A percentile compares a stretch with the other conserved stretches of the same genome.
These are phyloP conservation scores for Aspergillus unguis DNA, from an alignment of 2,329 filamentous ascomycete genomes.

Conservation along the genomic window DNA sequence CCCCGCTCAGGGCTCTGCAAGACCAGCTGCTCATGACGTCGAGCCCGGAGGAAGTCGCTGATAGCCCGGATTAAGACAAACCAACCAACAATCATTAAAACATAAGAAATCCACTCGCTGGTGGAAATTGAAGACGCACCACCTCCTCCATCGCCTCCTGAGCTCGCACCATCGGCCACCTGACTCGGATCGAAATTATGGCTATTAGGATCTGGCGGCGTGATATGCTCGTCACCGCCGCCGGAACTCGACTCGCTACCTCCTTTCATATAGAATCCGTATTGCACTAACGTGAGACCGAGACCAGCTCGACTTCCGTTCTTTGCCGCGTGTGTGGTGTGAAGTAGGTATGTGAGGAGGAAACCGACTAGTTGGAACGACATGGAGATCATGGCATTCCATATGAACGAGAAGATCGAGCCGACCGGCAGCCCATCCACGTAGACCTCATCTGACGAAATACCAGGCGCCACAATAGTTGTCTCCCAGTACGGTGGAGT, in stretches of 20 bases:
- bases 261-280: conserved; percentile 91
- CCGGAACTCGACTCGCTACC: conserved; percentile 44
- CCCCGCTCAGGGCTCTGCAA: conserved; percentile 89
- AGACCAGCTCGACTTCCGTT: conserved; percentile 93
- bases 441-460: conserved; percentile 91
- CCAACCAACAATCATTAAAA: conserved; percentile 96
- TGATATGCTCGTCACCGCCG: conserved; percentile 47
- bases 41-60: conserved; percentile 81
- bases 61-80: conserved; percentile 94
- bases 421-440: conserved; percentile 90
- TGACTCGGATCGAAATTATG: conserved; percentile 79
- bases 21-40: conserved; percentile 88
- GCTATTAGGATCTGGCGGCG: conserved; percentile 81
- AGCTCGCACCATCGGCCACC: conserved; percentile 47
- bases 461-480: conserved; percentile 88
- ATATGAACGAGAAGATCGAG: conserved; percentile 76
- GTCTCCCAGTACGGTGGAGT: conserved; percentile 99
- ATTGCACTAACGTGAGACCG: conserved; percentile 92
- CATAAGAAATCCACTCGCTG: conserved; percentile 85
- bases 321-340: conserved; percentile 97
- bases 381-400: conserved; percentile 90
- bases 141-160: conserved; percentile 28
- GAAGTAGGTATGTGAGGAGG: conserved; percentile 93
- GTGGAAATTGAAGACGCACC: conserved; percentile 61
- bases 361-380: conserved; percentile 97